phyloP scores from a whole-genome alignment of 176 grass and related monocot species.

The Dactylis glomerata region DNA sequence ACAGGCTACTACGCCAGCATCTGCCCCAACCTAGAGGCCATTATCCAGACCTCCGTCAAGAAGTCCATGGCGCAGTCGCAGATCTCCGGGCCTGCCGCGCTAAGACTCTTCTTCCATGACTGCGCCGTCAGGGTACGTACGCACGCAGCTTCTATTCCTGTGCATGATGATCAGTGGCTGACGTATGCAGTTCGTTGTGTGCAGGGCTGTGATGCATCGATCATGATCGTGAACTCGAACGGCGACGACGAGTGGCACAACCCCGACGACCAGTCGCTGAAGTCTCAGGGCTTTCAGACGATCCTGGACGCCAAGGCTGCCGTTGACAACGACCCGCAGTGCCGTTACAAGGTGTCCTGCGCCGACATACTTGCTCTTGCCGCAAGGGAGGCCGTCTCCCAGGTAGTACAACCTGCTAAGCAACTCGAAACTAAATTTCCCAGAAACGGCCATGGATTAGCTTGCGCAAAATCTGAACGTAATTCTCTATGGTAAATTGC shows the following conservation, averaged over 20 bases:
- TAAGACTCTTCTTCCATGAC: conserved; percentile 78
- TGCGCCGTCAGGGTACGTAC: conserved; percentile 57
- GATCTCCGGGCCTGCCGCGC: conserved; percentile 38
- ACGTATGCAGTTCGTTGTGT: too few species aligned
- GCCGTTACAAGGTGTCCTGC: conserved; percentile 66
- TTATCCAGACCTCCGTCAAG: conserved; percentile 41
- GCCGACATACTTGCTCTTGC: conserved; percentile 75
- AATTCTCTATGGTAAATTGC: neutral
- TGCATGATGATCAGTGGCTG: neutral
- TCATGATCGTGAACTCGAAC: conserved; percentile 51
- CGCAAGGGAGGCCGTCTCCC: conserved; percentile 48
- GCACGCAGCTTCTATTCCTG: neutral
- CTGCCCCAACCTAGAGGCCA: conserved; percentile 54
- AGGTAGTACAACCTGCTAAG: conserved; percentile 31
- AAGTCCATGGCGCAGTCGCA: conserved; percentile 36
- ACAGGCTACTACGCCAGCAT: conserved; percentile 41
- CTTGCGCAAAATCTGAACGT: neutral
- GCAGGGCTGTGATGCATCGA: conserved; percentile 68
- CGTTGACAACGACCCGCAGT: conserved; percentile 52
- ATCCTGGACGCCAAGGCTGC: conserved; percentile 54
- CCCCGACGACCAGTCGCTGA: conserved; percentile 47
- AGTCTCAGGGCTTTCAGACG: conserved; percentile 44
- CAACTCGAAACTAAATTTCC: neutral
- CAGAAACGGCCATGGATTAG: neutral
- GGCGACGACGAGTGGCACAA: conserved; percentile 63